These are phyloP conservation scores for Pistacia integerrima DNA, from an alignment of 345 rosid genomes.

Conservation along the genomic window DNA sequence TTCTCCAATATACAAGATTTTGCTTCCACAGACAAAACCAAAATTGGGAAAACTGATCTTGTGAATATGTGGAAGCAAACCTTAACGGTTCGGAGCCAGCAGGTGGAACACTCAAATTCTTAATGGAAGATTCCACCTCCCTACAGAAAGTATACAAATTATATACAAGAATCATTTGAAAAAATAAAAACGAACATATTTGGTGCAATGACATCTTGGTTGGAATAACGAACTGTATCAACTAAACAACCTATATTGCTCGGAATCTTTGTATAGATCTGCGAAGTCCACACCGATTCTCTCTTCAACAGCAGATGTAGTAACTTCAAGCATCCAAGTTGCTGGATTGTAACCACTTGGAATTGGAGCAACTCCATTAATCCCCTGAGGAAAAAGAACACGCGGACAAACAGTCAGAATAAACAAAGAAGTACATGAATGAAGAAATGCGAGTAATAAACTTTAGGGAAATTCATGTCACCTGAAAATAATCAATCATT, in stretches of 20 bases:
- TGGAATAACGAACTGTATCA: background rate
- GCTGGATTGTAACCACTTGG: slow-evolving; percentile 83
- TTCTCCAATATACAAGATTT: slow-evolving; percentile 93
- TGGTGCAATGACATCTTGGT: slow-evolving; percentile 3
- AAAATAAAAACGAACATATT: background rate
- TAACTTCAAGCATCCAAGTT: slow-evolving; percentile 98
- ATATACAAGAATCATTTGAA: background rate
- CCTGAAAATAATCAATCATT: slow-evolving; percentile 88
- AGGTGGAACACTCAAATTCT: slow-evolving; percentile 55
- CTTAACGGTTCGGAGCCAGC: slow-evolving; percentile 63
- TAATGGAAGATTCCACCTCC: slow-evolving; percentile 67
- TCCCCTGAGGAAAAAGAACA: slow-evolving; percentile 39
- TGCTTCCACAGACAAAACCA: slow-evolving; percentile 73
- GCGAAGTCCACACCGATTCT: slow-evolving; percentile 66
- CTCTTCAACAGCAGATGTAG: slow-evolving; percentile 67
- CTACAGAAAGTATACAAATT: slow-evolving; percentile 35
- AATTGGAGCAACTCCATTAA: slow-evolving; percentile 61
- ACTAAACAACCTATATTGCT: slow-evolving; percentile 53
- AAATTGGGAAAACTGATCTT: slow-evolving; percentile 55
- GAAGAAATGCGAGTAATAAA: no score
- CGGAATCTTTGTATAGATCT: slow-evolving; percentile 59
- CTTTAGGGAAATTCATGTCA: slow-evolving; percentile 18
- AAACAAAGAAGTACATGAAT: background rate
- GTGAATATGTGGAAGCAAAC: slow-evolving; percentile 60
- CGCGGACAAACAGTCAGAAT: background rate